These are phyloP conservation scores for Corallochytrium limacisporum DNA, from an alignment of 78 protist species.

Conservation along the genomic window DNA sequence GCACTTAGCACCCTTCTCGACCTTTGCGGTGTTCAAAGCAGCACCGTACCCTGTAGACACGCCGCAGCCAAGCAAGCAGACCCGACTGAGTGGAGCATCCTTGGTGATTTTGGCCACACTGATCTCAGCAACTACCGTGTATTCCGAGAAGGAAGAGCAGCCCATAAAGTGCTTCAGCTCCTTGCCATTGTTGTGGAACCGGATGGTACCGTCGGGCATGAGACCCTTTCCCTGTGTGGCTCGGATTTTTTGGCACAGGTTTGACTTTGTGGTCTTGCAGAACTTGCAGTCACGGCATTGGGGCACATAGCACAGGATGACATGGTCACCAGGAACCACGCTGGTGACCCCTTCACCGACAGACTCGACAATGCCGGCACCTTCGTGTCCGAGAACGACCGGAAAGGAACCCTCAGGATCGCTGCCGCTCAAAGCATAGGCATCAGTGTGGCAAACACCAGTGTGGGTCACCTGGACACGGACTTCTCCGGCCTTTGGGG, in stretches of 20 bases:
- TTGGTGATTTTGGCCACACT: constrained; percentile 43
- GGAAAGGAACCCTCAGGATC: constrained; percentile 41
- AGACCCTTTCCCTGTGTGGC: constrained; percentile 47
- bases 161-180: constrained; percentile 33
- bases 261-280: constrained; percentile 35
- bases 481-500: constrained; percentile 86
- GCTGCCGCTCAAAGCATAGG: constrained; percentile 39
- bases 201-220: constrained; percentile 64
- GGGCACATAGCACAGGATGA: constrained; percentile 46
- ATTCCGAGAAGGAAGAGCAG: constrained; percentile 53
- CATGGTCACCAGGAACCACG: constrained; percentile 12
- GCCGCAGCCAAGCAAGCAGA: constrained; percentile 50
- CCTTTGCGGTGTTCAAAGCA: constrained; percentile 30
- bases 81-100: constrained; percentile 19
- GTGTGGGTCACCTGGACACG: constrained; percentile 53
- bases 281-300: constrained; percentile 46
- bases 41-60: constrained; percentile 48
- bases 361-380: constrained; percentile 75
- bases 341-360: constrained; percentile 84
- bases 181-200: constrained; percentile 45
- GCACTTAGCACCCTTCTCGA: neutral
- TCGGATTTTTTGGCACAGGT: constrained; percentile 39
- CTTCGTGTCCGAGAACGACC: constrained; percentile 86
- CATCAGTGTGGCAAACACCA: constrained; percentile 89
- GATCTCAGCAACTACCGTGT: constrained; percentile 80